Base-by-base conservation (phyloP, 306 rosid genomes). In the Inga leiocalycina region DNA sequence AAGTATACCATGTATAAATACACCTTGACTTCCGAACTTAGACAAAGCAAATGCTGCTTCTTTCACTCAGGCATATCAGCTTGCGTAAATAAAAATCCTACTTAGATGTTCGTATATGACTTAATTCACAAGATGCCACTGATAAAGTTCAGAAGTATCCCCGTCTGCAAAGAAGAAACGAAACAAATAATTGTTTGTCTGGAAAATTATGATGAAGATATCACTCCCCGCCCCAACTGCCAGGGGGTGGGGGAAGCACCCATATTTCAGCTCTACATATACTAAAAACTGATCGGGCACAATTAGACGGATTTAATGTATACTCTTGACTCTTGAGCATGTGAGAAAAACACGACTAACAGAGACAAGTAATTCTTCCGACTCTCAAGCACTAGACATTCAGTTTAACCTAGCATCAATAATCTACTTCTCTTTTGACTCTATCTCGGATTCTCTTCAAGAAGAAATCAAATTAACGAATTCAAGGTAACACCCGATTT, bases 31-130 rank as follows among this genome's bases (percentile, higher is more conserved):
- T 49, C 82, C 79, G 67, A 76, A 78, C 30, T 79, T 69, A 32
- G 69, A 73, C 56, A 68, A 77, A 78, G 79, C 39, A 84, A 80
- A 78, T 71, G 64, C 70, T 68, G 80, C 82, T 48, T 81, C 79
- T 44, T 71, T 48, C 73, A 22, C 46, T 15, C 39, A 81, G 79
- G 62, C 39, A 73, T 45, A 59, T 56, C 65, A 30, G 71, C 52
- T 49, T 48, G 85, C 76, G 80, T 35, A 54, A 41, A 72, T n/a
- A 16, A 79, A 79, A 35, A 56, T 57, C 64, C 73, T 43, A 72
- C 49, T 44, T 30, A 16, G 85, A 83, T 35, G 83, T 27, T 30
- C 4, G 32, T 45, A 77, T 73, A 32, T 41, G 69, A 20, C 22
- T 78, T 44, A 24, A 54, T 76, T 30, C 77, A 79, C 3, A 14